These are phyloP conservation scores for Theileria equi DNA, from an alignment of 169 alveolate genomes.

Conservation along the genomic window DNA sequence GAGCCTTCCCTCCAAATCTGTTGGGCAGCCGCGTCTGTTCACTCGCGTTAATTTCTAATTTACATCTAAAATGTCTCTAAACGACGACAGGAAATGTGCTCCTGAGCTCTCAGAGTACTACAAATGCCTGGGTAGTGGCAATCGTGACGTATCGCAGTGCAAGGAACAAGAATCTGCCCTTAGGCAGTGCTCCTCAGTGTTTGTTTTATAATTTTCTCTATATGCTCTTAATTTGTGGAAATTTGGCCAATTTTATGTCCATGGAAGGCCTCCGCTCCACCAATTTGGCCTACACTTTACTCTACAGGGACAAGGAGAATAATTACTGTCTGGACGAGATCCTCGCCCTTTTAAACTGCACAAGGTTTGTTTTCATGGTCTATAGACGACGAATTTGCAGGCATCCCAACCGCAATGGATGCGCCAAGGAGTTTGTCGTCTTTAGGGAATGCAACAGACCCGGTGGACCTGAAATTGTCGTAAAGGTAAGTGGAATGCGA, in stretches of 20 bases:
- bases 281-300: neutral
- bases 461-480: conserved; percentile 70
- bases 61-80: neutral
- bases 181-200: conserved; percentile 53
- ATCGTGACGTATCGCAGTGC: conserved; percentile 59
- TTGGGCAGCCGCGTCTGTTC: too few relatives aligned
- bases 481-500: conserved; percentile 49
- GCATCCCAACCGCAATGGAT: conserved; percentile 66
- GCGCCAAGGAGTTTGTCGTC: conserved; percentile 74
- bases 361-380: conserved; percentile 50
- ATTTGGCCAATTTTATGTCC: neutral
- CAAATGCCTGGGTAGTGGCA: conserved; percentile 45
- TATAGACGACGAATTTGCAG: conserved; percentile 15
- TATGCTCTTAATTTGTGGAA: neutral
- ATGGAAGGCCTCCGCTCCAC: neutral
- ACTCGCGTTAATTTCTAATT: neutral
- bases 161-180: conserved; percentile 22
- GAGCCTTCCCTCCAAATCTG: too few relatives aligned
- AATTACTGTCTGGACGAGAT: conserved; percentile 71
- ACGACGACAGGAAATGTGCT: conserved; percentile 48
- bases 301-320: conserved; percentile 37
- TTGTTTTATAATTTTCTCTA: neutral
- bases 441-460: conserved; percentile 79
- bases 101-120: conserved; percentile 38
- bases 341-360: conserved; percentile 61